Conservation (phyloP, 2,329 filamentous ascomycete species). For the Stylonectria norvegica region DNA sequence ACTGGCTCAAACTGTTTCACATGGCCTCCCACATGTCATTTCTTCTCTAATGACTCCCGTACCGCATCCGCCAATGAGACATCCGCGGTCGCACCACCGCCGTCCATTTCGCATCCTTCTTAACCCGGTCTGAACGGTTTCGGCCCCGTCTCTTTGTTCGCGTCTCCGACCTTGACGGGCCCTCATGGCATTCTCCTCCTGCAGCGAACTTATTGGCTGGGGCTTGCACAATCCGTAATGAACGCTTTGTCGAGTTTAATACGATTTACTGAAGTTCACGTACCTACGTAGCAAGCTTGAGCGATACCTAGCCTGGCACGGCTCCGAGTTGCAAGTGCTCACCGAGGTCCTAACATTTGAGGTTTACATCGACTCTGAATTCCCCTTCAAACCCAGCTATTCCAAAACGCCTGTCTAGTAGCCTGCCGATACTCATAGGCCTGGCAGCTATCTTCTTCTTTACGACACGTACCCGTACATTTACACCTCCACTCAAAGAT, state of each 20-base stretch:
- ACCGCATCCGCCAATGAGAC: slow-evolving; percentile 13
- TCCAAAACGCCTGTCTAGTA: slow-evolving; percentile 29
- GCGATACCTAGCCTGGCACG: no score
- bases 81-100: slow-evolving; percentile 3
- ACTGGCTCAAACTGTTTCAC: slow-evolving; percentile 10
- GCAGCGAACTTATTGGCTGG: no score
- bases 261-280: no score
- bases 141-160: no score
- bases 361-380: no score
- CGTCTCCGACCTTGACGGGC: no score
- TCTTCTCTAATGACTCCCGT: slow-evolving; percentile 3
- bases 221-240: no score
- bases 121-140: slow-evolving; percentile 2
- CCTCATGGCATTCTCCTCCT: no score
- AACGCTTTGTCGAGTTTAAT: no score
- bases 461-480: slow-evolving; percentile 19
- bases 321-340: no score
- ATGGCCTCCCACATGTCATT: slow-evolving; percentile 9
- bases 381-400: slow-evolving; percentile 21
- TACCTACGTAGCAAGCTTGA: no score
- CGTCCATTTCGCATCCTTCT: not conserved
- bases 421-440: slow-evolving; percentile 15
- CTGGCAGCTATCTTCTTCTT: slow-evolving; percentile 22
- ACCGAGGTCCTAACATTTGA: no score
- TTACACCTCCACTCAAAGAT: slow-evolving; percentile 39